Conservation (phyloP, 306 rosid genomes). For the Dicorynia guianensis region DNA sequence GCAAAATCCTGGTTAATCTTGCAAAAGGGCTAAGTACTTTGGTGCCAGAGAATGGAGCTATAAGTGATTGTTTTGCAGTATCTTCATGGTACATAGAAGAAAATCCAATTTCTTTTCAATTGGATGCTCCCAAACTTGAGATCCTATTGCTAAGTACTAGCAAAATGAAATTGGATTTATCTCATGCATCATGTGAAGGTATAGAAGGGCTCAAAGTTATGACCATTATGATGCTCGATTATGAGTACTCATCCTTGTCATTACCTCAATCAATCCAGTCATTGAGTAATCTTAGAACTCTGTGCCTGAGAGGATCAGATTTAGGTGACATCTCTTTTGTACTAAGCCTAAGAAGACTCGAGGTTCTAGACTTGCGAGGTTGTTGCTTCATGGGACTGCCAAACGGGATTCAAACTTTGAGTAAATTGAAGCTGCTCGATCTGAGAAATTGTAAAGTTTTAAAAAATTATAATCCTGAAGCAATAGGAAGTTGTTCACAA, state of each 20-base stretch:
- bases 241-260: no score
- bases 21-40: background rate
- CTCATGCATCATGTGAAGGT: background rate
- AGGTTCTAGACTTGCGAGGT: background rate
- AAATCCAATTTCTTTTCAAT: background rate
- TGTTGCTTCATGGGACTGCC: background rate
- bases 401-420: background rate
- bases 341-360: no score
- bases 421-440: background rate
- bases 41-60: background rate
- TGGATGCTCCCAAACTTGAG: background rate
- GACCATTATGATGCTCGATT: no score
- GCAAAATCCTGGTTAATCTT: background rate
- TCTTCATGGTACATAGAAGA: background rate
- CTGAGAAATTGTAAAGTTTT: background rate
- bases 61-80: background rate
- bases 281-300: no score
- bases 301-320: no score
- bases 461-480: no score
- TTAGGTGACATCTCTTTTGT: no score
- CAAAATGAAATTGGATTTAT: background rate
- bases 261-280: no score
- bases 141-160: background rate
- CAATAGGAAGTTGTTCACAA: background rate
- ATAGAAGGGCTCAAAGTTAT: background rate